phyloP scores from a whole-genome alignment of 1,284 basidiomycete species.

The Somion occarium region DNA sequence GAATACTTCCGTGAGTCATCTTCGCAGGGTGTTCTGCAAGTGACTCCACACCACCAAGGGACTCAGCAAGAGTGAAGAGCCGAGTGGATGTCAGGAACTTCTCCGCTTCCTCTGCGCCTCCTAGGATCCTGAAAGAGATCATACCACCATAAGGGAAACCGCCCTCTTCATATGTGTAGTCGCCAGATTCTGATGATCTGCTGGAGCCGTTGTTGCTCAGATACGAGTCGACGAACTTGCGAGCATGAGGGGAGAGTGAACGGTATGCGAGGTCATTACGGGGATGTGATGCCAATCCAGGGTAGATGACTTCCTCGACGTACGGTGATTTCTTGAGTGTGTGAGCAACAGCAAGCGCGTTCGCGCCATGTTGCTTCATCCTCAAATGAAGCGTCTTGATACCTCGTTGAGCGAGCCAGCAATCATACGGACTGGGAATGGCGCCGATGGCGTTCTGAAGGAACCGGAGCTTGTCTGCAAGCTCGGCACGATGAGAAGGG shows the following conservation, averaged over 20 bases:
- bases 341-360: constrained; percentile 75
- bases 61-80: constrained; percentile 86
- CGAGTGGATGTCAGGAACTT: constrained; percentile 66
- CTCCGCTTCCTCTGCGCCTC: constrained; percentile 52
- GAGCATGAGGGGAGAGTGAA: constrained; percentile 67
- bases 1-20: constrained; percentile 86
- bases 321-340: constrained; percentile 52
- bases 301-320: constrained; percentile 83
- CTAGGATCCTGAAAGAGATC: constrained; percentile 69
- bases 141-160: constrained; percentile 88
- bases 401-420: constrained; percentile 88
- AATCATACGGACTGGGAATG: constrained; percentile 85
- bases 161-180: constrained; percentile 25
- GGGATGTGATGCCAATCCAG: constrained; percentile 65
- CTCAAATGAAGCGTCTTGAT: constrained; percentile 88
- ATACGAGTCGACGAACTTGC: constrained; percentile 55
- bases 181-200: constrained; percentile 18
- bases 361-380: constrained; percentile 84
- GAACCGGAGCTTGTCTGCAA: constrained; percentile 68
- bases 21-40: constrained; percentile 78
- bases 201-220: constrained; percentile 21
- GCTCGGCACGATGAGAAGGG: constrained; percentile 46
- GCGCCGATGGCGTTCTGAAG: constrained; percentile 91
- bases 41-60: constrained; percentile 88
- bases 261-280: constrained; percentile 59